Evolutionary conservation across 148 eudicot genomes (phyloP).

Genomic region (Nyssa sinensis): DNA sequence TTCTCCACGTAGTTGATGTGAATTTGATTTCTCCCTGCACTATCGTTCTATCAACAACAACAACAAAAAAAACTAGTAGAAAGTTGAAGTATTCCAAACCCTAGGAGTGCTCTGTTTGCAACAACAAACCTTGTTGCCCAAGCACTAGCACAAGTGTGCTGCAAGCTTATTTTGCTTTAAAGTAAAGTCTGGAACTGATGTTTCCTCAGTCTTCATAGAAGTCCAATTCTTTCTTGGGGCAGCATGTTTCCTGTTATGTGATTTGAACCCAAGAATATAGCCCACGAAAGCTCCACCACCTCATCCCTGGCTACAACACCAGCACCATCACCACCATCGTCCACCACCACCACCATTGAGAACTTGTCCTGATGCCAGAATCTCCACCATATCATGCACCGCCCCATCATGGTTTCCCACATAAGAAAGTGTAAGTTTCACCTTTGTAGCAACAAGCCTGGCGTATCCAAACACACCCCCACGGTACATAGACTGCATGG

Average conservation of each 20-base stretch:
- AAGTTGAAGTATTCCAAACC: background rate
- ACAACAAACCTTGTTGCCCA: background rate
- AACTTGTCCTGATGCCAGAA: slow-evolving; percentile 67
- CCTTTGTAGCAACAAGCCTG: slow-evolving; percentile 70
- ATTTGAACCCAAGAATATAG: slow-evolving; percentile 58
- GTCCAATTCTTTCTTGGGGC: slow-evolving; percentile 43
- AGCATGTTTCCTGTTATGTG: slow-evolving; percentile 45
- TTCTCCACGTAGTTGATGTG: too few species aligned
- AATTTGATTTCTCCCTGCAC: too few species aligned
- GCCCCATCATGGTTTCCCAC: slow-evolving; percentile 97
- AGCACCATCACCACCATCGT: too few species aligned
- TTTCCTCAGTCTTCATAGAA: slow-evolving; percentile 67
- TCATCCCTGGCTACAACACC: slow-evolving; percentile 16
- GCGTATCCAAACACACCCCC: slow-evolving; percentile 92
- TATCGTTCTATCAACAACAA: too few species aligned
- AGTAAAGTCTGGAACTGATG: slow-evolving; percentile 22
- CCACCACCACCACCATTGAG: slow-evolving; percentile 27
- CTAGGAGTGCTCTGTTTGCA: background rate
- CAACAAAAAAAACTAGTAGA: too few species aligned
- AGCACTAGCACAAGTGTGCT: too few species aligned
- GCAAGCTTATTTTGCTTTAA: too few species aligned
- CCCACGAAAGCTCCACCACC: slow-evolving; percentile 49
- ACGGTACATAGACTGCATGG: slow-evolving; percentile 63
- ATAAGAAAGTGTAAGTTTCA: slow-evolving; percentile 74
- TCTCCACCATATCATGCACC: slow-evolving; percentile 83